Evolutionary conservation across 1,284 basidiomycete genomes (phyloP).

Genomic region (Schizophyllum amplum): DNA sequence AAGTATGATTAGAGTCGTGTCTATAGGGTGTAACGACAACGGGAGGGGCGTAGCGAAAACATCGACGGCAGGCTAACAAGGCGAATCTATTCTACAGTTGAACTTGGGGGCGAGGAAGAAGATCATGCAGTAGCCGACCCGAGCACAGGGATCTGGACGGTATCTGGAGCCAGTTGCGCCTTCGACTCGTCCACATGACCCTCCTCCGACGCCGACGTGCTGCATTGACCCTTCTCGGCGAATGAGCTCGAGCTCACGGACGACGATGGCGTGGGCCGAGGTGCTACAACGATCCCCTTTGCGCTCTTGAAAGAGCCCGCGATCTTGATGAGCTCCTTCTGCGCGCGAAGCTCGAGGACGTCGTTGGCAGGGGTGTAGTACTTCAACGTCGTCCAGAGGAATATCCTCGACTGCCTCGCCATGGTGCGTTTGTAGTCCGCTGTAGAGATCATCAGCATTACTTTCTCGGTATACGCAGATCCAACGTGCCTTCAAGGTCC

Average conservation of each 20-base stretch:
- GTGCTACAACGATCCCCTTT: slow-evolving; percentile 38
- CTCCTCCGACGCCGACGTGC: neutral
- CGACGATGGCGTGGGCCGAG: neutral
- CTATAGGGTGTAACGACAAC: neutral
- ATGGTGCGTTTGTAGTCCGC: slow-evolving; percentile 61
- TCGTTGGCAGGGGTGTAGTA: slow-evolving; percentile 51
- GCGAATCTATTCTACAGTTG: neutral
- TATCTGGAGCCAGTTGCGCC: neutral
- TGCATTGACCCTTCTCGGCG: neutral
- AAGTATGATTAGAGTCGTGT: neutral
- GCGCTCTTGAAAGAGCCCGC: slow-evolving; percentile 62
- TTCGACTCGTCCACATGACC: neutral
- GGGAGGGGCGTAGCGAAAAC: neutral
- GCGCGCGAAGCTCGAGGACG: slow-evolving; percentile 19
- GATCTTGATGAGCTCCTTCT: slow-evolving; percentile 35
- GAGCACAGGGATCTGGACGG: neutral
- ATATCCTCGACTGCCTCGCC: slow-evolving; percentile 53
- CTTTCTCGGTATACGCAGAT: neutral
- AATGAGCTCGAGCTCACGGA: neutral
- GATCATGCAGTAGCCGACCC: neutral
- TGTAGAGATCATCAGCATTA: slow-evolving; percentile 19
- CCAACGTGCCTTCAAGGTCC: slow-evolving; percentile 50
- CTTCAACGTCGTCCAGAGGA: slow-evolving; percentile 64
- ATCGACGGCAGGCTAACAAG: neutral
- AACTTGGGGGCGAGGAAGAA: neutral